Evolutionary conservation across 345 rosid genomes (phyloP), one percentile per base, ranked within the genome.

Genomic region (Theobroma cacao): DNA sequence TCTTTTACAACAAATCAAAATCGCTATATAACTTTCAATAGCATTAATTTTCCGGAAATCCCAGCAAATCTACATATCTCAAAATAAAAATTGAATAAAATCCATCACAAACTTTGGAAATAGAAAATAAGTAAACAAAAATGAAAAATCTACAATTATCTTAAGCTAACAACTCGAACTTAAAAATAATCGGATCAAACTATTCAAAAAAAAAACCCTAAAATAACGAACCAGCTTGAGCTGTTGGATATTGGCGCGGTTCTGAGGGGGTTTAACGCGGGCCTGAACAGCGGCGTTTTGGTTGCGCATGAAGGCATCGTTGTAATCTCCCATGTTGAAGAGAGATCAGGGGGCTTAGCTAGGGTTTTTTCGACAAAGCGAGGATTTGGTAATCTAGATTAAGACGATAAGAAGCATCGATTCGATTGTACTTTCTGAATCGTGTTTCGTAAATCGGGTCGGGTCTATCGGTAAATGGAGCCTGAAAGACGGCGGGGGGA

Each of bases 181-280:
- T 10, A 67, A 47, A 50, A 66, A 33, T 3, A 20, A 53, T 5
- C 53, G 26, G 36, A 76, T 53, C 11, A 5, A 50, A 13, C 24
- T 36, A 31, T 56, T 22, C 47, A 72, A 41, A 75, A 2, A 53
- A 17, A 34, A 31, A 50, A 20, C 30, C 45, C 75, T n/a, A 33
- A 52, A 53, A 52, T 1, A 60, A 83, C 89, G 26, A 69, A 94
- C 98, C 92, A 93, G 89, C 88, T 95, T 93, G 67, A 95, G 98
- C 93, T 95, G 99, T 79, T 91, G 98, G 81, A 95, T 92, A 83
- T 90, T 95, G 77, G 93, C 89, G 75, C 98, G 95, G 66, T 88
- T 94, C 93, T 93, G 98, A 62, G 75, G 75, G 50, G 89, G 90
- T 87, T 94, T 94, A 63, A 94, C 83, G 62, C 95, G 87, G 55